phyloP scores from a whole-genome alignment of 1,139 yeast genomes.

The Candida albicans region DNA sequence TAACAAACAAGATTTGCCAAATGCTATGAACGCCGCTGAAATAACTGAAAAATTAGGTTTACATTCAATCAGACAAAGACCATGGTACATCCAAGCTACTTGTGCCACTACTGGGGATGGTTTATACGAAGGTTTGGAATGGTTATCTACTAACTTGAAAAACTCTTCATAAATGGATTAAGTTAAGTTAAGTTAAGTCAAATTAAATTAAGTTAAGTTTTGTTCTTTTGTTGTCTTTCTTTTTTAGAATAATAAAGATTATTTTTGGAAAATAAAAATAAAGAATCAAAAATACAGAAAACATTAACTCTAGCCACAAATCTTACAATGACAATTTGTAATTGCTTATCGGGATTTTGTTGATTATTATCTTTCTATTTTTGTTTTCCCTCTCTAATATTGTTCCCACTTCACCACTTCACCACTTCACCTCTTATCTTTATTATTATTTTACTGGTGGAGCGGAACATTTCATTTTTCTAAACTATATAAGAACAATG shows the following conservation, averaged over 20 bases:
- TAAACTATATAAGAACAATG: too few relatives aligned
- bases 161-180: conserved; percentile 17
- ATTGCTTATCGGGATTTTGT: too few relatives aligned
- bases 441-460: too few relatives aligned
- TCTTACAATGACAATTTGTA: neutral
- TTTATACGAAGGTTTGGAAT: conserved; percentile 45
- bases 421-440: too few relatives aligned
- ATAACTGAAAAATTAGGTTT: conserved; percentile 45
- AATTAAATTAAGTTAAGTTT: too few relatives aligned
- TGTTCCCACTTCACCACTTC: too few relatives aligned
- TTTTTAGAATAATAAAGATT: conserved; percentile 4
- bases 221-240: conserved; percentile 1
- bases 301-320: neutral
- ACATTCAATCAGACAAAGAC: conserved; percentile 44
- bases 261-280: neutral
- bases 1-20: conserved; percentile 45
- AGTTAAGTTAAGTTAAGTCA: neutral
- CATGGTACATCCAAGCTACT: conserved; percentile 45
- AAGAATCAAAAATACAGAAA: neutral
- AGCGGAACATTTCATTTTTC: too few relatives aligned
- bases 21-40: conserved; percentile 47
- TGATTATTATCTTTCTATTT: too few relatives aligned
- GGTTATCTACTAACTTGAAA: conserved; percentile 42
- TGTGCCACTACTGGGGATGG: conserved; percentile 48
- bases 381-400: too few relatives aligned